These are phyloP conservation scores for Pythium biforme DNA, from an alignment of 352 stramenopile species.

Conservation along the genomic window DNA sequence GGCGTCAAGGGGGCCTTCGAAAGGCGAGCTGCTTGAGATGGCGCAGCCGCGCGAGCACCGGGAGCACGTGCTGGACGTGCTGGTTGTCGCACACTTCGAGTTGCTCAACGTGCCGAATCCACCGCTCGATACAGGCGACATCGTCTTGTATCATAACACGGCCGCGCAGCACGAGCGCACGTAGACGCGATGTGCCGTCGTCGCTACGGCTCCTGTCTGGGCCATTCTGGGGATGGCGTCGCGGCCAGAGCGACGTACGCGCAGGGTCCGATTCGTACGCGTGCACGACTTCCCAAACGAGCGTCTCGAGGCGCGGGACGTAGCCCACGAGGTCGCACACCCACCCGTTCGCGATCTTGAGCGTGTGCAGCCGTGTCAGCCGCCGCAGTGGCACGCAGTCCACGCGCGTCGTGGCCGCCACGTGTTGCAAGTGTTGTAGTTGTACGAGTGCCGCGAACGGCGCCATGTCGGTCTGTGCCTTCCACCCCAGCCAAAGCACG, in stretches of 20 bases:
- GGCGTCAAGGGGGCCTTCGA: too few species aligned
- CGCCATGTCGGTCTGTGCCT: neutral
- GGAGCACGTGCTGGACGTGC: neutral
- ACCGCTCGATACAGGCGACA: too few species aligned
- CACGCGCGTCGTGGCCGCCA: neutral
- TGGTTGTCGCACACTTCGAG: neutral
- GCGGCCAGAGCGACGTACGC: too few species aligned
- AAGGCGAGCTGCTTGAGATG: neutral
- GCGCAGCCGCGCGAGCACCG: neutral
- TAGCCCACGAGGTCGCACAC: neutral
- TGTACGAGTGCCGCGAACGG: neutral
- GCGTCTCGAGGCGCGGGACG: neutral
- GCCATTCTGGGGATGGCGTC: too few species aligned
- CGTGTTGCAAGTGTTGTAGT: neutral
- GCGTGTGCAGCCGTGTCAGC: neutral
- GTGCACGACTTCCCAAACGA: neutral
- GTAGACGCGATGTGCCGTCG: too few species aligned
- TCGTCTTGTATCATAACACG: too few species aligned
- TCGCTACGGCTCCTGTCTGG: too few species aligned
- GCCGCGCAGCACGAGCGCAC: too few species aligned
- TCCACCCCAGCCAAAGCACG: neutral
- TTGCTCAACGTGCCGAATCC: neutral
- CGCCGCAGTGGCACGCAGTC: neutral
- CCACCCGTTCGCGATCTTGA: neutral
- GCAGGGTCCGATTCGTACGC: too few species aligned